Conservation (phyloP, 768 basidiomycete genomes). For the Lactarius vividus region DNA sequence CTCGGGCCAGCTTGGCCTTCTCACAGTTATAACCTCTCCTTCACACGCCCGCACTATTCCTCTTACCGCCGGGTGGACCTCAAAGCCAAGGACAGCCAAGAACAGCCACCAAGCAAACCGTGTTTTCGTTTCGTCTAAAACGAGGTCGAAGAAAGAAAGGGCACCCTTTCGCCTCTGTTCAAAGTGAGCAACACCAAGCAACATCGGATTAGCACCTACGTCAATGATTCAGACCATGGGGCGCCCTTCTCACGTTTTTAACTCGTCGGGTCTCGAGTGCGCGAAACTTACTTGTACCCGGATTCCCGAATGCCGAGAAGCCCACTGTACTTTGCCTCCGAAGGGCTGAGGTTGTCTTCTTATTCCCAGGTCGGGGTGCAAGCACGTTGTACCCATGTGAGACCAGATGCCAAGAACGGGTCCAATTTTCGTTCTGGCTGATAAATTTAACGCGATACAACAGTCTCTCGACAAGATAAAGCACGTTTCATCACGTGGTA, state of each 20-base stretch:
- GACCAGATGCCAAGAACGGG: background rate
- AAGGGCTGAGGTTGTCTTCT: background rate
- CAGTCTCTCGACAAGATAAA: background rate
- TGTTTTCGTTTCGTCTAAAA: background rate
- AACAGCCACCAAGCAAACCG: background rate
- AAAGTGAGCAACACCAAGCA: background rate
- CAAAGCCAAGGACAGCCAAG: background rate
- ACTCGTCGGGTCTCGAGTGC: background rate
- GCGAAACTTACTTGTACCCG: background rate
- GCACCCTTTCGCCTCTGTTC: background rate
- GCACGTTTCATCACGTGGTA: background rate
- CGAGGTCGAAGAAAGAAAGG: background rate
- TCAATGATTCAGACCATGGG: background rate
- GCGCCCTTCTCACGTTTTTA: background rate
- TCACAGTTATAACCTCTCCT: constrained; percentile 6
- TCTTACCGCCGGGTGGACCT: background rate
- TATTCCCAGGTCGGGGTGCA: background rate
- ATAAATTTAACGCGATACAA: constrained; percentile 88
- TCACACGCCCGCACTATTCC: background rate
- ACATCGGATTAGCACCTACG: background rate
- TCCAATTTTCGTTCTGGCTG: constrained; percentile 54
- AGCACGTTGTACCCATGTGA: background rate
- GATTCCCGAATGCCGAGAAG: background rate
- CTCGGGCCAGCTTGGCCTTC: constrained; percentile 7
- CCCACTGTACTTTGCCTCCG: background rate